Evolutionary conservation across 192 early-diverging fungal species (phyloP).

Genomic region (Lunasporangiospora selenospora): DNA sequence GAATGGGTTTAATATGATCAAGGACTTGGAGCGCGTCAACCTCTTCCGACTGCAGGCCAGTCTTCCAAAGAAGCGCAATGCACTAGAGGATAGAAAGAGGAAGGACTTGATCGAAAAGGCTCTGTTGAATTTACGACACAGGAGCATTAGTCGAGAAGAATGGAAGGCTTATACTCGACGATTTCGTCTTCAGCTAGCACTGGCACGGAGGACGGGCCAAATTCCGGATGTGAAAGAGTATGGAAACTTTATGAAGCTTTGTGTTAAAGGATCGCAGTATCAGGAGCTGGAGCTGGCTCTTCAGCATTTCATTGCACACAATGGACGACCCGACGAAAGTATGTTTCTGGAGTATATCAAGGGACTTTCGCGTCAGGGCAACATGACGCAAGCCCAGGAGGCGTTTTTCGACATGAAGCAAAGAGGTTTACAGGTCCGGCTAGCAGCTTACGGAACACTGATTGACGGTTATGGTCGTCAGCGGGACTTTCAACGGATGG

Average conservation of each 20-base stretch:
- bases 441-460: conserved; percentile 17
- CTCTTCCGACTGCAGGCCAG: too few species aligned
- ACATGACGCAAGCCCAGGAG: conserved; percentile 36
- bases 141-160: conserved; percentile 5
- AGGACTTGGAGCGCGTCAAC: too few species aligned
- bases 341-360: conserved; percentile 37
- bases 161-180: conserved; percentile 26
- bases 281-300: conserved; percentile 32
- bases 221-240: conserved; percentile 17
- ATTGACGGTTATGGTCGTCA: conserved; percentile 33
- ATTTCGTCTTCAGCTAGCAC: conserved; percentile 27
- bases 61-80: too few species aligned
- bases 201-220: conserved; percentile 12
- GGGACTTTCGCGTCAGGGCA: conserved; percentile 9
- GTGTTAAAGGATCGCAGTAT: conserved; percentile 3
- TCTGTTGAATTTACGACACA: too few species aligned
- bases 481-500: conserved; percentile 21
- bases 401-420: conserved; percentile 28
- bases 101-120: too few species aligned
- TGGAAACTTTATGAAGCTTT: conserved; percentile 18
- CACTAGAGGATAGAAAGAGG: too few species aligned
- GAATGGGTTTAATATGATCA: too few species aligned
- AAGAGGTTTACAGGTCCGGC: conserved; percentile 6
- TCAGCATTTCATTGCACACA: conserved; percentile 25
- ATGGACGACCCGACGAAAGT: conserved; percentile 4